These are phyloP conservation scores for Rhizopogon salebrosus DNA, from an alignment of 768 basidiomycete genomes.

Conservation along the genomic window DNA sequence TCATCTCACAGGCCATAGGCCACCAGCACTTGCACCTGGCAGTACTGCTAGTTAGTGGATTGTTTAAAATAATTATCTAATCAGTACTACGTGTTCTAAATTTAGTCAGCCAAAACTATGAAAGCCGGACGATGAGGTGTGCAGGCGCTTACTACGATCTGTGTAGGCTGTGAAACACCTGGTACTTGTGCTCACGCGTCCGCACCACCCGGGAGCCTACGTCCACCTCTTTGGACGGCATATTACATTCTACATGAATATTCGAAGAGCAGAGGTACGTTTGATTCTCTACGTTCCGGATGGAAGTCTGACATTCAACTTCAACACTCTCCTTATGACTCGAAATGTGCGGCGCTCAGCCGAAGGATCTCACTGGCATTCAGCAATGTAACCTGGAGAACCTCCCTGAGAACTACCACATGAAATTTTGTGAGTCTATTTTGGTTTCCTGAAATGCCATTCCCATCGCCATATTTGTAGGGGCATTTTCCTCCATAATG, in stretches of 20 bases:
- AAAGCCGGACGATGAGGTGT: too few relatives aligned
- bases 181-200: not conserved
- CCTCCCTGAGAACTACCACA: conserved; percentile 46
- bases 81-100: too few relatives aligned
- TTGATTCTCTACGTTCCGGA: not conserved
- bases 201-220: not conserved
- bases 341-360: conserved; percentile 19
- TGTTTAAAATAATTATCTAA: too few relatives aligned
- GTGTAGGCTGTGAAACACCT: not conserved
- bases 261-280: conserved; percentile 26
- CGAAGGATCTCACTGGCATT: conserved; percentile 44
- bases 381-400: conserved; percentile 47
- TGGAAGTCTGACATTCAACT: not conserved
- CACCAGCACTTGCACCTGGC: too few relatives aligned
- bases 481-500: conserved; percentile 39
- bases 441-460: not conserved
- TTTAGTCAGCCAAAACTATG: too few relatives aligned
- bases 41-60: too few relatives aligned
- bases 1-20: too few relatives aligned
- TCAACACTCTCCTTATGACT: not conserved
- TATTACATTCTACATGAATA: conserved; percentile 16
- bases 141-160: not conserved
- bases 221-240: not conserved
- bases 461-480: conserved; percentile 22
- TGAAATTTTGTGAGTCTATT: conserved; percentile 23